A percentile compares a stretch with the other conserved stretches of the same genome.
phyloP scores from a whole-genome alignment of 441 rosid genomes.

The Gossypium aridum region DNA sequence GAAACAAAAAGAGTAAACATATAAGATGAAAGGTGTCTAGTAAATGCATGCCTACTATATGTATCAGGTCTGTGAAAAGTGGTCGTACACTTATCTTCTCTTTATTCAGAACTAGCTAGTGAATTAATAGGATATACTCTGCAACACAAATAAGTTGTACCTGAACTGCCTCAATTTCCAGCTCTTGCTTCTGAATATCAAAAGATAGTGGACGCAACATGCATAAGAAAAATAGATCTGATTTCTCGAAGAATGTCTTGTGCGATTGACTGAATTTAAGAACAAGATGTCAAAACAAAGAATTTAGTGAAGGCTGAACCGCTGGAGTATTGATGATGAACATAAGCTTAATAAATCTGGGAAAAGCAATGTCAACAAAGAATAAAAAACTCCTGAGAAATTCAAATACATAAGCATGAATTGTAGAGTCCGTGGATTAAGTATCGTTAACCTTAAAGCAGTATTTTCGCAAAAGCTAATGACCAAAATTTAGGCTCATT shows the following conservation, averaged over 20 bases:
- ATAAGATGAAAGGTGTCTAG: background rate
- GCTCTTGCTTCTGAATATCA: slow-evolving; percentile 64
- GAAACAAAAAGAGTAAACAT: background rate
- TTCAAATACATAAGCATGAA: background rate
- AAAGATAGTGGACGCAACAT: slow-evolving; percentile 59
- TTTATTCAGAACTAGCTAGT: background rate
- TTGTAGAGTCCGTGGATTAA: background rate
- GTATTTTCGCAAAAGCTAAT: background rate
- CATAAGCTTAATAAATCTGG: background rate
- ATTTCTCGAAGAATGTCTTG: slow-evolving; percentile 60
- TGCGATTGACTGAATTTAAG: slow-evolving; percentile 56
- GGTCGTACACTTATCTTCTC: background rate
- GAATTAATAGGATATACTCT: background rate
- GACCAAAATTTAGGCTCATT: background rate
- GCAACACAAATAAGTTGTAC: slow-evolving; percentile 28
- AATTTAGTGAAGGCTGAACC: background rate
- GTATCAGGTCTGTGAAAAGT: background rate
- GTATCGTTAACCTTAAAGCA: background rate
- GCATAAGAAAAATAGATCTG: slow-evolving; percentile 77
- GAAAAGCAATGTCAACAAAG: slow-evolving; percentile 3
- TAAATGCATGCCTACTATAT: background rate
- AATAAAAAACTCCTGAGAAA: background rate
- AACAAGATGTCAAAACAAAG: background rate
- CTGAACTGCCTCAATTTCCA: slow-evolving; percentile 78
- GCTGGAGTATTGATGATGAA: background rate